These are phyloP conservation scores for maize (Zea mays) DNA, from an alignment of 176 grass and related monocot genomes.

Conservation along the genomic window Zm-B73-REFERENCE-NAM-5.0 NC_050102.1:174514501-174515000, in stretches of 20 bases:
- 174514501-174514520: no score
- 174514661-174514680: no score
- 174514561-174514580: no score
- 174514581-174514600: no score
- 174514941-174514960: conserved; percentile 60
- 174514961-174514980: neutral
- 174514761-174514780: conserved; percentile 49
- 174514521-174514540: no score
- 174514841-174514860: conserved; percentile 48
- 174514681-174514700: no score
- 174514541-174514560: no score
- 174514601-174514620: no score
- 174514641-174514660: no score
- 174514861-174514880: conserved; percentile 58
- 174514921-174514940: conserved; percentile 57
- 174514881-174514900: conserved; percentile 53
- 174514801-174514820: conserved; percentile 61
- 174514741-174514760: conserved; percentile 29
- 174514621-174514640: no score
- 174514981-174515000: neutral
- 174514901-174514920: conserved; percentile 83
- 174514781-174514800: conserved; percentile 62
- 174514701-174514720: no score
- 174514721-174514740: no score
- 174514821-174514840: conserved; percentile 71